Base-by-base conservation (phyloP, 2,329 filamentous ascomycete species). In the Helotiales sp. region DNA sequence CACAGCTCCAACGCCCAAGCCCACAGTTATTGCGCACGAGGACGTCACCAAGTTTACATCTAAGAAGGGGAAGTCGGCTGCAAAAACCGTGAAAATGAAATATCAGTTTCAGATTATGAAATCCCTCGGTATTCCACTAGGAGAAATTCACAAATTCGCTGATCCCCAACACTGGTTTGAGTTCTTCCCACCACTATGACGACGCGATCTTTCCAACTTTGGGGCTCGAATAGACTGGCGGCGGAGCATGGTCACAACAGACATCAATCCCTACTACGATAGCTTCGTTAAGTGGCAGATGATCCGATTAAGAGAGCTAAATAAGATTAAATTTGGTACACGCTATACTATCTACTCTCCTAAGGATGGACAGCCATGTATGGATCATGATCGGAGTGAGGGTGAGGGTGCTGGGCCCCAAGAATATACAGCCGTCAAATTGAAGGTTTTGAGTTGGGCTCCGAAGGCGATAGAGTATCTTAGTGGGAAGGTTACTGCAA, bases 41-140 rank as follows among this genome's bases (percentile, higher is more conserved):
- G 93, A 99, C 70, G 77, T 91, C 54, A 91, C 90, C 67, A 98
- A 98, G 76, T 98, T 98, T 77, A 86, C 84, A 40, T 89, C 90
- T 53, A 96, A 92, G 75, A 96, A 96, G 81, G 88, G 90, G 76
- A 98, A 99, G 79, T 90, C 90, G 38, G 87, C 87, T 9, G 88
- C 91, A 29, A 98, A 98, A 80, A 87, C 90, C 0, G 87, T 93
- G 69, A 95, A 96, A 77, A 86, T 91, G 75, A 97, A 97, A 78
- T 98, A 98, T 75, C 91, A 96, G 72, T 96, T 93, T 75, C 89
- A 93, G 77, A 96, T 96, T 67, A 96, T 96, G 92, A 78, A 93
- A 69, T 89, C 93, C 5, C 84, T 96, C 62, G 95, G 93, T 34
- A 91, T 98, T 46, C 90, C 92, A 0, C 77, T 85, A 48, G 85